These are phyloP conservation scores for Elsinoe fawcettii DNA, from an alignment of 2,329 filamentous ascomycete genomes.

Conservation along the genomic window DNA sequence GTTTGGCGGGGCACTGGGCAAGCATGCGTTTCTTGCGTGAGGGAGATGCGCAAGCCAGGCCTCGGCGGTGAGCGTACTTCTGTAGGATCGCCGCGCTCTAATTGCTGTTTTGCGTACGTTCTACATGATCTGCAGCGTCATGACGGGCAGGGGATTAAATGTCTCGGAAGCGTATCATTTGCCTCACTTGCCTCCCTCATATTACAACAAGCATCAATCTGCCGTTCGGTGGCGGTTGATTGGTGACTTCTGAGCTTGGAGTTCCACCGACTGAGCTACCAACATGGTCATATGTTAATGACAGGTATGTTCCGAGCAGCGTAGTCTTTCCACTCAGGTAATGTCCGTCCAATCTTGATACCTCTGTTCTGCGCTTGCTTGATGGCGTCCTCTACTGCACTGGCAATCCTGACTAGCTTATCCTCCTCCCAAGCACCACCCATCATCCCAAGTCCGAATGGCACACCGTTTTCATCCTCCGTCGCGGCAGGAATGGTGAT, in stretches of 20 bases:
- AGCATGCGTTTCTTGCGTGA: too few relatives aligned
- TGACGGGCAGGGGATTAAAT: not conserved
- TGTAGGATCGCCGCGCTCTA: not conserved
- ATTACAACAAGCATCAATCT: too few relatives aligned
- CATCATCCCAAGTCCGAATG: constrained; percentile 37
- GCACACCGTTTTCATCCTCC: constrained; percentile 38
- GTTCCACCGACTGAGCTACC: too few relatives aligned
- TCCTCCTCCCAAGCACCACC: constrained; percentile 29
- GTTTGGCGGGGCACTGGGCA: not conserved
- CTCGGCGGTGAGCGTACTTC: not conserved
- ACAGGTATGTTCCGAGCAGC: constrained; percentile 6
- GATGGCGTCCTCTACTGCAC: constrained; percentile 37
- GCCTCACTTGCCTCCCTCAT: not conserved
- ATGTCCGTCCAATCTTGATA: not conserved
- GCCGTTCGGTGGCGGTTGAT: too few relatives aligned
- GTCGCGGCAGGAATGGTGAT: constrained; percentile 60
- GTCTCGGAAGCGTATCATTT: not conserved
- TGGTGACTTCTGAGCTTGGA: too few relatives aligned
- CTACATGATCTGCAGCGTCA: not conserved
- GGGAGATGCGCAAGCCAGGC: not conserved
- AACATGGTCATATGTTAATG: constrained; percentile 5
- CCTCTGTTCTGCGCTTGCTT: constrained; percentile 1
- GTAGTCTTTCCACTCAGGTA: constrained; percentile 7
- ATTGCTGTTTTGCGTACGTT: not conserved
- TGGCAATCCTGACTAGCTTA: constrained; percentile 32